These are phyloP conservation scores for Erodium maritimum DNA, from an alignment of 345 rosid genomes.

Conservation along the genomic window DNA sequence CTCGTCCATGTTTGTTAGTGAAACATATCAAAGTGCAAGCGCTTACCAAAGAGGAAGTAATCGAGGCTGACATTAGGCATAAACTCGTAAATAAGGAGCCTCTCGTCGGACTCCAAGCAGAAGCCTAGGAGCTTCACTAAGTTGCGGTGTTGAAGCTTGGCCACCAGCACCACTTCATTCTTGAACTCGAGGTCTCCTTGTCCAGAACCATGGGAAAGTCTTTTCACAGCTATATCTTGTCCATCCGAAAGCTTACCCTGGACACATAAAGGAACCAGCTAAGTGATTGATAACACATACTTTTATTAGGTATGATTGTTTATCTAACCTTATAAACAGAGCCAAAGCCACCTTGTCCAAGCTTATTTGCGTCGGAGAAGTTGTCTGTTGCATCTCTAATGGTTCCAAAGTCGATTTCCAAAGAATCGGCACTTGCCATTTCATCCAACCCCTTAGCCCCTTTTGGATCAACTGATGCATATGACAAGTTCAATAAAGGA, in stretches of 20 bases:
- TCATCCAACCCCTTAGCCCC: too few species aligned
- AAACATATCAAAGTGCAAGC: background rate
- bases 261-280: too few species aligned
- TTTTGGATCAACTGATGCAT: too few species aligned
- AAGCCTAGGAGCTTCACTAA: slow-evolving; percentile 31
- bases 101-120: slow-evolving; percentile 22
- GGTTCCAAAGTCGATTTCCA: slow-evolving; percentile 14
- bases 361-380: slow-evolving; percentile 19
- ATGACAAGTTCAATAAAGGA: too few species aligned
- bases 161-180: too few species aligned
- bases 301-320: too few species aligned
- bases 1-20: too few species aligned
- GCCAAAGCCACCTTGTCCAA: too few species aligned
- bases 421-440: slow-evolving; percentile 2
- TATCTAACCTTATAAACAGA: slow-evolving; percentile 28
- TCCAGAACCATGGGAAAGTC: slow-evolving; percentile 17
- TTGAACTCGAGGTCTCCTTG: slow-evolving; percentile 33
- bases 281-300: too few species aligned
- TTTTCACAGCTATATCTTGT: slow-evolving; percentile 25
- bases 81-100: slow-evolving; percentile 31
- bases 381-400: slow-evolving; percentile 13
- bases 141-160: slow-evolving; percentile 33
- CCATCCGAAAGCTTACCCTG: slow-evolving; percentile 18
- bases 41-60: slow-evolving; percentile 26
- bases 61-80: slow-evolving; percentile 31